A percentile compares a stretch with the other conserved stretches of the same genome.
These are phyloP conservation scores for Dendrocalamus sinicus DNA, from an alignment of 176 grass and related monocot species.

Conservation along the genomic window DNA sequence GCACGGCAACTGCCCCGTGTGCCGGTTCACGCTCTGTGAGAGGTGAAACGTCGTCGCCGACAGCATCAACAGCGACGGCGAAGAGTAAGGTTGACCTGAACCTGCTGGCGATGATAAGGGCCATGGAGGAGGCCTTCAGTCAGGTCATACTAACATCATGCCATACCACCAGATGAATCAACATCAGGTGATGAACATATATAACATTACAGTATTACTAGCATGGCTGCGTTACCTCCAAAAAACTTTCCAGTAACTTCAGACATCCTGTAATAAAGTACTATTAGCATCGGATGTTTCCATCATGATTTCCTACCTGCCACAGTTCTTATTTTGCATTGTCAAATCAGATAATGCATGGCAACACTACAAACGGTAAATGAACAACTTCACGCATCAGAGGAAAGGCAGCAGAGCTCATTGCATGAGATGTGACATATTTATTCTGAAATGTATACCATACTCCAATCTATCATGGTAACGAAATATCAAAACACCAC, in stretches of 20 bases:
- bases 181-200: background rate
- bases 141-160: constrained; percentile 44
- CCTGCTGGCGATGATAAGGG: constrained; percentile 52
- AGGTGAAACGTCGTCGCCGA: background rate
- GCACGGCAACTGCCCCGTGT: constrained; percentile 62
- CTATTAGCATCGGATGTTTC: background rate
- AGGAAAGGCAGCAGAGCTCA: background rate
- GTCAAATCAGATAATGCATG: background rate
- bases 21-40: constrained; percentile 49
- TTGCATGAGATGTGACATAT: background rate
- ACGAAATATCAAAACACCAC: background rate
- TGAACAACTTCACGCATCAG: background rate
- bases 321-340: background rate
- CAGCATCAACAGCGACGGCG: background rate
- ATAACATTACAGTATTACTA: background rate
- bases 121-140: constrained; percentile 76
- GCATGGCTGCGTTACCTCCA: background rate
- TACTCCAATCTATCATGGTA: constrained; percentile 13
- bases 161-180: constrained; percentile 42
- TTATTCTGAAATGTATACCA: constrained; percentile 22
- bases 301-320: constrained; percentile 8
- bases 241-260: background rate
- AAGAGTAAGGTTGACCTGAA: constrained; percentile 36
- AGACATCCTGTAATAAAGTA: constrained; percentile 23
- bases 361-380: background rate